Conservation (phyloP, 129 eudicot genomes). For the Lactuca sativa region DNA sequence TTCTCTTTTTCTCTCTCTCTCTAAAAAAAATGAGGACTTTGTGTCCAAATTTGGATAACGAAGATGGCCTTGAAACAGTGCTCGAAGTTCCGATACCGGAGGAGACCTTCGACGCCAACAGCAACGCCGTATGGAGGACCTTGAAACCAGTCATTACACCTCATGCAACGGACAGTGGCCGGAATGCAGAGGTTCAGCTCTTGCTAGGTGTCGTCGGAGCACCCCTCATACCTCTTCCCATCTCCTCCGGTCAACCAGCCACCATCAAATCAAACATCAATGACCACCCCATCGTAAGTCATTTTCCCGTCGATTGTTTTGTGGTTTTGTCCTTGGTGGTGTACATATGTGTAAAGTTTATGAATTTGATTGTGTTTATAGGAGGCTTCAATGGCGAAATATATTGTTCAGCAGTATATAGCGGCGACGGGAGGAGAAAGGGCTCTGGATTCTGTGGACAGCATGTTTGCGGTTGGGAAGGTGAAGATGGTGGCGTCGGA, state of each 20-base stretch:
- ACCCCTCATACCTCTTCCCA: constrained; percentile 78
- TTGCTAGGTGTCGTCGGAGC: constrained; percentile 89
- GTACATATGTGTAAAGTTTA: neutral
- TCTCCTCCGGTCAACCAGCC: constrained; percentile 39
- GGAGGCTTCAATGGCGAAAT: constrained; percentile 87
- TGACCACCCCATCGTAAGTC: constrained; percentile 64
- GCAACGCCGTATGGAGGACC: constrained; percentile 45
- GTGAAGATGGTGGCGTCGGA: constrained; percentile 89
- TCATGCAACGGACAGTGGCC: constrained; percentile 30
- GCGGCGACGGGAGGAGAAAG: constrained; percentile 82
- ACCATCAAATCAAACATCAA: constrained; percentile 37
- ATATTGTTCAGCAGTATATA: constrained; percentile 79
- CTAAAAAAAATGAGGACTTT: constrained; percentile 65
- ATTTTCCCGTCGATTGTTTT: neutral
- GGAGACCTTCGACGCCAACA: constrained; percentile 41
- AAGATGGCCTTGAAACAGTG: constrained; percentile 83
- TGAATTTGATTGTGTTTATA: constrained; percentile 27
- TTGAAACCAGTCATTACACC: constrained; percentile 50
- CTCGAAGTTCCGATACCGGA: constrained; percentile 93
- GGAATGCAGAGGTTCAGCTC: constrained; percentile 66
- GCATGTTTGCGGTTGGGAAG: constrained; percentile 85
- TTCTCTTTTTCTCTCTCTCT: neutral
- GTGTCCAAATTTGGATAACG: constrained; percentile 67
- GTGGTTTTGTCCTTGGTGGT: neutral
- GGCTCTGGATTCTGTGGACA: constrained; percentile 65